Percentiles rank a stretch among this genome's conserved stretches.
phyloP scores from a whole-genome alignment of 495 filamentous ascomycete species.

The Achaetomiella virescens region DNA sequence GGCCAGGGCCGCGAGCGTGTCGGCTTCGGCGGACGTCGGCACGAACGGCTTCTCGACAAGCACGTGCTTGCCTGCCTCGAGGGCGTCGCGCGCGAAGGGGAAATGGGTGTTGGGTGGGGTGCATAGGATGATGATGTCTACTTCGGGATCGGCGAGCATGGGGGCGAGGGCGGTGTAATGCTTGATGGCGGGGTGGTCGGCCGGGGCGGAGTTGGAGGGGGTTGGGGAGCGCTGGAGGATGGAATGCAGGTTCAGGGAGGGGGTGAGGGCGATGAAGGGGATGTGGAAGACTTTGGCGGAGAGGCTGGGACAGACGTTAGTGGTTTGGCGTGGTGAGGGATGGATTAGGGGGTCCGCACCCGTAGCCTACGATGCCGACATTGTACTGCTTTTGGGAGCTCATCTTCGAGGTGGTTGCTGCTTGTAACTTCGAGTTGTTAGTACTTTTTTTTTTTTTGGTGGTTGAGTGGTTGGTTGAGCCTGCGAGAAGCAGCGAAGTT shows the following conservation, averaged over 20 bases:
- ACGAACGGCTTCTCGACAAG: slow-evolving; percentile 89
- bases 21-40: slow-evolving; percentile 63
- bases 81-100: slow-evolving; percentile 54
- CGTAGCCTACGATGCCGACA: slow-evolving; percentile 51
- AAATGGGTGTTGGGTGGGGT: slow-evolving; percentile 75
- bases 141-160: slow-evolving; percentile 56
- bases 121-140: slow-evolving; percentile 70
- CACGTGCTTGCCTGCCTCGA: slow-evolving; percentile 75
- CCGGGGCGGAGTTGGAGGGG: slow-evolving; percentile 54
- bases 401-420: slow-evolving; percentile 13
- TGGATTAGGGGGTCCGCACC: slow-evolving; percentile 29
- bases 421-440: neutral
- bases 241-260: slow-evolving; percentile 63
- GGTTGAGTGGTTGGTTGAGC: neutral
- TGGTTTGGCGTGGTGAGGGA: neutral
- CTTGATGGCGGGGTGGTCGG: slow-evolving; percentile 61
- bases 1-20: slow-evolving; percentile 61
- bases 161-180: slow-evolving; percentile 56
- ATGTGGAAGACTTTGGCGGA: slow-evolving; percentile 90
- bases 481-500: no score
- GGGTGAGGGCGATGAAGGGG: slow-evolving; percentile 65
- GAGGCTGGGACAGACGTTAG: slow-evolving; percentile 45
- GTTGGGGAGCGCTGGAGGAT: slow-evolving; percentile 63
- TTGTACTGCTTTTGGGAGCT: slow-evolving; percentile 36
- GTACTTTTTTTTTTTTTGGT: neutral